Evolutionary conservation across 768 basidiomycete genomes (phyloP).

Genomic region (Serendipita sp.): DNA sequence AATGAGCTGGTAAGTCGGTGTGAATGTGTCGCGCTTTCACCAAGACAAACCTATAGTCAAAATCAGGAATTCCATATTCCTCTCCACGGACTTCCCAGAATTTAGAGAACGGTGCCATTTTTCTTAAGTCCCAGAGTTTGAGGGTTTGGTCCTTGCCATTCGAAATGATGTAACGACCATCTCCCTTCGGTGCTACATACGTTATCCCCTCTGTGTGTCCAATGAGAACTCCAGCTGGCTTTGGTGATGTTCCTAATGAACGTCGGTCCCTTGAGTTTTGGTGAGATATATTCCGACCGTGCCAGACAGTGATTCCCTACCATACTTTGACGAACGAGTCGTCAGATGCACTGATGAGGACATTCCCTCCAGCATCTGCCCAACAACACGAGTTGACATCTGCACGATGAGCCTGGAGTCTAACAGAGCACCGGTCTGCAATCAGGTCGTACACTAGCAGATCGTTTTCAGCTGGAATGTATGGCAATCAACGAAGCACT

Average conservation of each 20-base stretch:
- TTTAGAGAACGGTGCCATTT: constrained; percentile 65
- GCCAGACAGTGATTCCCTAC: constrained; percentile 25
- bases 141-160: constrained; percentile 93
- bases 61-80: constrained; percentile 41
- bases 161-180: constrained; percentile 86
- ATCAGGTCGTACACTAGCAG: constrained; percentile 77
- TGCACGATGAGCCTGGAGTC: constrained; percentile 70
- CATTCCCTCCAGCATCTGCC: constrained; percentile 85
- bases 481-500: neutral
- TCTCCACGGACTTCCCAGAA: constrained; percentile 36
- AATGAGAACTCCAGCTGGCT: constrained; percentile 83
- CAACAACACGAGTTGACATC: constrained; percentile 95
- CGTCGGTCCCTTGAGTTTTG: constrained; percentile 30
- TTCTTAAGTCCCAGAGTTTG: constrained; percentile 85
- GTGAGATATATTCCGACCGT: neutral
- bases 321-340: constrained; percentile 92
- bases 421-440: constrained; percentile 60
- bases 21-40: constrained; percentile 23
- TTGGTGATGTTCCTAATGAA: constrained; percentile 31
- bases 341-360: constrained; percentile 89
- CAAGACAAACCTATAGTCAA: constrained; percentile 47
- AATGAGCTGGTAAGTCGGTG: constrained; percentile 16
- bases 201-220: constrained; percentile 96
- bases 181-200: constrained; percentile 87
- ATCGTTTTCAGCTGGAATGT: constrained; percentile 4